A percentile compares a stretch with the other conserved stretches of the same genome.
Evolutionary conservation across 495 filamentous ascomycete genomes (phyloP).

Genomic region (Podospora comata): DNA sequence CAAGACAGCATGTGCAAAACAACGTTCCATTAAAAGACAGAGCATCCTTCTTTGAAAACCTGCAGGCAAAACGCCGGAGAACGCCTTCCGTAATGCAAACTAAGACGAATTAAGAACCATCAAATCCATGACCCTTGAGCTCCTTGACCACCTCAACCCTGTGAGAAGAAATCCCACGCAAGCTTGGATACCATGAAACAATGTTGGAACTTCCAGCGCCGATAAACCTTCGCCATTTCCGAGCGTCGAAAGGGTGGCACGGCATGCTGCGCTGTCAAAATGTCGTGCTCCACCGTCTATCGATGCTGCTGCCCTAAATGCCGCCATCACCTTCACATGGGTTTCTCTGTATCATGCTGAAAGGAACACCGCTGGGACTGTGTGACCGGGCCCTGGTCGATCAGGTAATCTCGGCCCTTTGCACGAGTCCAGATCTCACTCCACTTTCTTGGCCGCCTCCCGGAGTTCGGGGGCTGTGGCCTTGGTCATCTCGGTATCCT

Average conservation of each 20-base stretch:
- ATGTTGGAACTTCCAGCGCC: not conserved
- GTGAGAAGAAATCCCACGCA: not conserved
- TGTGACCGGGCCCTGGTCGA: conserved; percentile 22
- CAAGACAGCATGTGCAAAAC: conserved; percentile 30
- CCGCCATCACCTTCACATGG: conserved; percentile 13
- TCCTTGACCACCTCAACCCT: not conserved
- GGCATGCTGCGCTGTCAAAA: conserved; percentile 29
- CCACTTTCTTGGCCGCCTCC: conserved; percentile 54
- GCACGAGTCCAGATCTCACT: conserved; percentile 37
- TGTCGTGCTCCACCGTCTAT: conserved; percentile 26
- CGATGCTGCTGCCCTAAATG: conserved; percentile 16
- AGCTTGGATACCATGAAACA: not conserved
- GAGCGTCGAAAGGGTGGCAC: conserved; percentile 17
- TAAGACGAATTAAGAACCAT: not conserved
- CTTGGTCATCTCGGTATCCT: conserved; percentile 44
- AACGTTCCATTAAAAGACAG: conserved; percentile 25
- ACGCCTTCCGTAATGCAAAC: not conserved
- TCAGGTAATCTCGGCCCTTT: conserved; percentile 27
- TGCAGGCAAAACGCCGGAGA: not conserved
- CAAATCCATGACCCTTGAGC: not conserved
- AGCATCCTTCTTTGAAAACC: not conserved
- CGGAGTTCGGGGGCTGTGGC: conserved; percentile 53
- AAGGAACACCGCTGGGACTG: conserved; percentile 1
- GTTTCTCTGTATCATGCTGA: not conserved
- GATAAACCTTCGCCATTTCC: not conserved